phyloP scores from a whole-genome alignment of 768 basidiomycete genomes.

The Psilocybe azurescens region DNA sequence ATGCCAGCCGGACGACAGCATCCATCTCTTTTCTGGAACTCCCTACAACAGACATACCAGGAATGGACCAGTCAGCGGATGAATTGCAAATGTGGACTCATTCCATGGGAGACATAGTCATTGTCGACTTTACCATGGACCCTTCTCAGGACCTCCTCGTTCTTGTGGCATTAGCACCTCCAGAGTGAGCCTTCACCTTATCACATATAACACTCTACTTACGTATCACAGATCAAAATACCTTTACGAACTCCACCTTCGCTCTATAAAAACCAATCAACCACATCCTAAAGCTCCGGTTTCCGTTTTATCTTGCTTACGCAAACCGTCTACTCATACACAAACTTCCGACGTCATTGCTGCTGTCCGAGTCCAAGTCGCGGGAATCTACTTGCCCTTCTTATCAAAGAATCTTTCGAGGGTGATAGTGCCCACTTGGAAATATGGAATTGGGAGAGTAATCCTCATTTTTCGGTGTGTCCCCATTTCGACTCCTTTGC shows the following conservation, averaged over 20 bases:
- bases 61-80: conserved; percentile 25
- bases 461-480: conserved; percentile 46
- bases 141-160: conserved; percentile 59
- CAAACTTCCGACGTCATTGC: conserved; percentile 39
- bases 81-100: conserved; percentile 48
- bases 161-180: conserved; percentile 48
- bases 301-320: conserved; percentile 43
- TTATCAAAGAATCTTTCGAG: conserved; percentile 52
- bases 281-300: conserved; percentile 51
- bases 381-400: conserved; percentile 50
- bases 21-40: conserved; percentile 58
- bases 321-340: conserved; percentile 32
- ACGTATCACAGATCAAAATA: conserved; percentile 38
- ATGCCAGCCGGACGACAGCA: conserved; percentile 42
- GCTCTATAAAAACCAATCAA: conserved; percentile 54
- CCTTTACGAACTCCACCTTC: conserved; percentile 55
- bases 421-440: conserved; percentile 48
- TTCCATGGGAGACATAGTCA: conserved; percentile 43
- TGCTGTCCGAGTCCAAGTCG: conserved; percentile 51
- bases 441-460: conserved; percentile 56
- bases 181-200: conserved; percentile 40
- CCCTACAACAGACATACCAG: conserved; percentile 35
- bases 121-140: conserved; percentile 65
- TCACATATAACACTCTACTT: conserved; percentile 6
- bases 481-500: background rate